Base-by-base conservation (phyloP, 2,329 filamentous ascomycete species). In the Aspergillus chevalieri region DNA sequence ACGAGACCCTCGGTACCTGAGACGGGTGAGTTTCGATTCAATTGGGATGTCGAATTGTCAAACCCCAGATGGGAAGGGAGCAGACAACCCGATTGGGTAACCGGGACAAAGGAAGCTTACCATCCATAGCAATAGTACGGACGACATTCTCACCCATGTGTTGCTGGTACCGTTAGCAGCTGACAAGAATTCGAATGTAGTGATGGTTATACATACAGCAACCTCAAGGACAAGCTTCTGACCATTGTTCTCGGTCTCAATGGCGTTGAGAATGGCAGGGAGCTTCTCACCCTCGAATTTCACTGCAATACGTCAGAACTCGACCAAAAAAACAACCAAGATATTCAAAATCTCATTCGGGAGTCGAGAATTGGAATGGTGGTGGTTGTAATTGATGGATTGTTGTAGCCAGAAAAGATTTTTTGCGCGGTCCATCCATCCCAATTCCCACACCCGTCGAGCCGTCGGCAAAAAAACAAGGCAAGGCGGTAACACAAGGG, bases 41-140 rank as follows among this genome's bases (percentile, higher is more conserved):
- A 17, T 39, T 30, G 26, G n/a, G 10, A 39, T 15, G 14, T 15
- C 36, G 19, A 39, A 39, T 19, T 39, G n/a, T 19, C n/a, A 39
- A 39, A 17, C 3, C 19, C 36, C 36, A 43, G 17, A 21, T 19
- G 22, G 21, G 21, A 22, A 28, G 42, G n/a, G 10, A 28, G n/a
- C 10, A 22, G 14, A 17, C 26, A 28, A 43, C 50, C 44, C 44
- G 43, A 36, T 30, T 5, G 42, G 47, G 42, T 48, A 36, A 49
- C 36, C 26, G 44, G 44, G 47, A 41, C 47, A 44, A 38, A 43
- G 46, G 39, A 49, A 59, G 74, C 83, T 76, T 85, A 94, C 92
- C 93, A 79, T 98, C 93, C 93, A 98, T 98, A 78, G 93, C 93
- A 95, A 98, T 98, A 78, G 89, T 95, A 77, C 93, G 86, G 75